phyloP scores from a whole-genome alignment of 2,329 filamentous ascomycete genomes.

The Chaetomiaceae sp. region DNA sequence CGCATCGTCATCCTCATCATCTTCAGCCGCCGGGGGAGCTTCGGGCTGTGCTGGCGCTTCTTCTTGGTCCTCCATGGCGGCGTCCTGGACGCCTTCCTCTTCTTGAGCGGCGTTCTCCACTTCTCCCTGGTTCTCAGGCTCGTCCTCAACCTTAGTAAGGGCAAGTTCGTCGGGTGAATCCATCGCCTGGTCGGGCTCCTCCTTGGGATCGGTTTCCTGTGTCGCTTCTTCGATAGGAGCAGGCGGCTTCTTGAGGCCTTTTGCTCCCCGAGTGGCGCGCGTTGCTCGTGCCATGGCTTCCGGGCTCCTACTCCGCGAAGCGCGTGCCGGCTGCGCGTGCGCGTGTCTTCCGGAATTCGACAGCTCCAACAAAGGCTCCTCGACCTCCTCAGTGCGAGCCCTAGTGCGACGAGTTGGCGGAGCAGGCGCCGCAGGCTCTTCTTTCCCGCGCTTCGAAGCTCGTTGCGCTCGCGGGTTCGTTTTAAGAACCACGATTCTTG shows the following conservation, averaged over 20 bases:
- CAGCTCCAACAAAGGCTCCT: conserved; percentile 54
- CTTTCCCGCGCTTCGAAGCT: conserved; percentile 19
- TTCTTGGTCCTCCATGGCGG: conserved; percentile 27
- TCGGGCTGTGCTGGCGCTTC: conserved; percentile 32
- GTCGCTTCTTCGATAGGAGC: conserved; percentile 49
- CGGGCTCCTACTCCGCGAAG: conserved; percentile 53
- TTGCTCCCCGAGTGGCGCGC: conserved; percentile 46
- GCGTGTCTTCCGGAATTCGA: conserved; percentile 59
- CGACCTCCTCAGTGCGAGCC: conserved; percentile 50
- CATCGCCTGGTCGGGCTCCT: conserved; percentile 31
- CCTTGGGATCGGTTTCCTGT: conserved; percentile 43
- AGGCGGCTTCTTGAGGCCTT: conserved; percentile 47
- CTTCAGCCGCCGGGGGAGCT: conserved; percentile 27
- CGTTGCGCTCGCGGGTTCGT: conserved; percentile 15
- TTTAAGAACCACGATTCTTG: conserved; percentile 31
- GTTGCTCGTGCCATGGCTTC: conserved; percentile 43
- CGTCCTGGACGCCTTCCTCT: conserved; percentile 15
- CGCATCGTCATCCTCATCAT: conserved; percentile 21
- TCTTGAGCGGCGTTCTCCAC: conserved; percentile 7
- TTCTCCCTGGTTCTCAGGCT: conserved; percentile 31
- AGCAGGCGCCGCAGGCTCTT: conserved; percentile 14
- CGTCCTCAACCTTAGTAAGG: conserved; percentile 22
- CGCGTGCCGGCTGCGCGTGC: conserved; percentile 47
- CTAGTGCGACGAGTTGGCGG: conserved; percentile 47
- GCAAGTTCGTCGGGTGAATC: conserved; percentile 34